These are phyloP conservation scores for Terana coerulea DNA, from an alignment of 768 basidiomycete species.

Conservation along the genomic window DNA sequence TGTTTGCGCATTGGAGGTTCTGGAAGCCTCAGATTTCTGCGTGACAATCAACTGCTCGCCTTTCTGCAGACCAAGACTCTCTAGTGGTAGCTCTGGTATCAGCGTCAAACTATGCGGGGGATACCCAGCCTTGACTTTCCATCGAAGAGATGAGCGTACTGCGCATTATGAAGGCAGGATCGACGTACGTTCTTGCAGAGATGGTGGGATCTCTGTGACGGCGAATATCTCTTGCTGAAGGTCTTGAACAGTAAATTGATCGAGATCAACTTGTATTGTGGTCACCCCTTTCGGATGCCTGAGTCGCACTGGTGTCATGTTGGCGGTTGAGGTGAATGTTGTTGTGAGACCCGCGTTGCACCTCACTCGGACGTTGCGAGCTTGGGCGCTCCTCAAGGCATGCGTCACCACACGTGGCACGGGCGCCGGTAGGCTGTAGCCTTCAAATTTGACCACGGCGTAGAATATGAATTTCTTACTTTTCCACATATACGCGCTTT, in stretches of 20 bases:
- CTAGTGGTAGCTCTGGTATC: slow-evolving; percentile 68
- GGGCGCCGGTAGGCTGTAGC: too few relatives aligned
- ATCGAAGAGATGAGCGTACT: not conserved
- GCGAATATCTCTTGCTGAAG: slow-evolving; percentile 70
- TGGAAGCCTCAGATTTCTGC: slow-evolving; percentile 26
- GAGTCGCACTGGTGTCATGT: slow-evolving; percentile 72
- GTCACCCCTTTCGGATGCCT: slow-evolving; percentile 82
- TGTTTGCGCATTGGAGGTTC: slow-evolving; percentile 9
- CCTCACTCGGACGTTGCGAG: too few relatives aligned
- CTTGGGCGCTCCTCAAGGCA: too few relatives aligned
- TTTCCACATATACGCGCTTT: too few relatives aligned
- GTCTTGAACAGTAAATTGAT: slow-evolving; percentile 62
- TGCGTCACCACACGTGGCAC: slow-evolving; percentile 8
- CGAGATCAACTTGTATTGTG: slow-evolving; percentile 68
- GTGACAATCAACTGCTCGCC: slow-evolving; percentile 90
- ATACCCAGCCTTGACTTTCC: slow-evolving; percentile 76
- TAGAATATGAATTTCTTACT: too few relatives aligned
- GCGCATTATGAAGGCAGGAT: not conserved
- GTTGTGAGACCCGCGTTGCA: not conserved
- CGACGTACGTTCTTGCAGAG: slow-evolving; percentile 72
- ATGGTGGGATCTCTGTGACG: slow-evolving; percentile 66
- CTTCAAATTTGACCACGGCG: too few relatives aligned
- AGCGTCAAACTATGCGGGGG: slow-evolving; percentile 76
- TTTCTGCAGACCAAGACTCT: slow-evolving; percentile 67
- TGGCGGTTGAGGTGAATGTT: not conserved